A percentile compares a stretch with the other conserved stretches of the same genome.
Evolutionary conservation across 1,139 yeast genomes (phyloP).

Genomic region (Magnusiomyces tetraspermus): DNA sequence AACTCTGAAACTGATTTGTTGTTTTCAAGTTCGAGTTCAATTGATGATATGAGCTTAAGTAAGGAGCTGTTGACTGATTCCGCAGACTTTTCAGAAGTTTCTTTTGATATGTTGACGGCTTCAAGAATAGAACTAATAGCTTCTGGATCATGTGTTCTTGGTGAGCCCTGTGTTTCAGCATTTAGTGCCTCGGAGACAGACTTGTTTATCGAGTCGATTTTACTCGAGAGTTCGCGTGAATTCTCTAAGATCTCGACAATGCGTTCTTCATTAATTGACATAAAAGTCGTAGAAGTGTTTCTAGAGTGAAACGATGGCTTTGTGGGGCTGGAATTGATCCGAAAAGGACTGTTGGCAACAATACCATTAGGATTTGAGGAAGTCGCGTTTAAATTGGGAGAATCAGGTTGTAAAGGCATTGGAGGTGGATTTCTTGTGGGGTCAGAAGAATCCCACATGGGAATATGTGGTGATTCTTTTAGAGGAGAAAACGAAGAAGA

Average conservation of each 20-base stretch:
- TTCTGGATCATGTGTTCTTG: neutral
- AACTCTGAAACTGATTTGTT: slow-evolving; percentile 19
- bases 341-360: slow-evolving; percentile 16
- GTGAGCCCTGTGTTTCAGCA: neutral
- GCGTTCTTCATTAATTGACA: slow-evolving; percentile 28
- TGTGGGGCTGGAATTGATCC: slow-evolving; percentile 16
- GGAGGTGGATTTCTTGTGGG: slow-evolving; percentile 35
- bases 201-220: slow-evolving; percentile 8
- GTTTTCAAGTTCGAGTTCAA: slow-evolving; percentile 16
- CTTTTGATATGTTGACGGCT: neutral
- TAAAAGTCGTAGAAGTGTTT: slow-evolving; percentile 17
- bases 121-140: neutral
- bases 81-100: neutral
- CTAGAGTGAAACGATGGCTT: slow-evolving; percentile 24
- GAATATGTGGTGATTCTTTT: slow-evolving; percentile 8
- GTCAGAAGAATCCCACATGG: slow-evolving; percentile 32
- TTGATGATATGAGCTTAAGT: neutral
- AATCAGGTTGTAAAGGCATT: slow-evolving; percentile 31
- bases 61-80: neutral
- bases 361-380: slow-evolving; percentile 18
- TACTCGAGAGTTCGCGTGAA: slow-evolving; percentile 24
- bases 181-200: neutral
- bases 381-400: slow-evolving; percentile 25
- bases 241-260: slow-evolving; percentile 27
- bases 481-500: neutral